phyloP scores from a whole-genome alignment of 805 yeast genomes.

The Metschnikowia sp. region DNA sequence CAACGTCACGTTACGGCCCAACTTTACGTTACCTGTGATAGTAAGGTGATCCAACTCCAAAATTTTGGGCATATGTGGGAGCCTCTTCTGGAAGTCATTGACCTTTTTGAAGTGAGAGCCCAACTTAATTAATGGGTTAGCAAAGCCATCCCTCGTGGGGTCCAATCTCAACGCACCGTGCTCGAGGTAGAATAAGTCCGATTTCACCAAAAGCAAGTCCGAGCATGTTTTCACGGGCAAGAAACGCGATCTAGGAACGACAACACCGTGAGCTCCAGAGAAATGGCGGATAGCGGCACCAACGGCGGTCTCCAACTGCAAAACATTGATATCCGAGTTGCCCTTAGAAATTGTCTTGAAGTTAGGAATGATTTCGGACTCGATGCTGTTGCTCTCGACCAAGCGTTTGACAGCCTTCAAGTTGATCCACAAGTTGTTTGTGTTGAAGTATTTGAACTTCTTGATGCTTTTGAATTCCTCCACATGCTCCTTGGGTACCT shows the following conservation, averaged over 20 bases:
- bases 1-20: slow-evolving; percentile 86
- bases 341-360: slow-evolving; percentile 79
- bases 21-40: slow-evolving; percentile 90
- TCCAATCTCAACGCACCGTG: slow-evolving; percentile 89
- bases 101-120: slow-evolving; percentile 98
- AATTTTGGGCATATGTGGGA: slow-evolving; percentile 93
- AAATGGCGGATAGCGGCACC: slow-evolving; percentile 99
- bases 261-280: slow-evolving; percentile 93
- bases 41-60: slow-evolving; percentile 96
- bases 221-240: slow-evolving; percentile 98
- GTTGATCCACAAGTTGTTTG: slow-evolving; percentile 97
- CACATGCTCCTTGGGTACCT: slow-evolving; percentile 96
- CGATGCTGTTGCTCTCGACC: slow-evolving; percentile 76
- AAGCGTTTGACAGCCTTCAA: slow-evolving; percentile 90
- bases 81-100: slow-evolving; percentile 81
- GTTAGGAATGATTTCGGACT: slow-evolving; percentile 95
- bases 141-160: slow-evolving; percentile 81
- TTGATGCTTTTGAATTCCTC: slow-evolving; percentile 98
- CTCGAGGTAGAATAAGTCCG: slow-evolving; percentile 85
- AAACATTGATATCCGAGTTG: slow-evolving; percentile 72
- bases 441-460: slow-evolving; percentile 96
- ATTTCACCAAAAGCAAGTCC: slow-evolving; percentile 88
- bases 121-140: slow-evolving; percentile 90
- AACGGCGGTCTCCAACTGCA: slow-evolving; percentile 97
- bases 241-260: slow-evolving; percentile 96